phyloP scores from a whole-genome alignment of 805 yeast genomes.

The Kregervanrija delftensis region DNA sequence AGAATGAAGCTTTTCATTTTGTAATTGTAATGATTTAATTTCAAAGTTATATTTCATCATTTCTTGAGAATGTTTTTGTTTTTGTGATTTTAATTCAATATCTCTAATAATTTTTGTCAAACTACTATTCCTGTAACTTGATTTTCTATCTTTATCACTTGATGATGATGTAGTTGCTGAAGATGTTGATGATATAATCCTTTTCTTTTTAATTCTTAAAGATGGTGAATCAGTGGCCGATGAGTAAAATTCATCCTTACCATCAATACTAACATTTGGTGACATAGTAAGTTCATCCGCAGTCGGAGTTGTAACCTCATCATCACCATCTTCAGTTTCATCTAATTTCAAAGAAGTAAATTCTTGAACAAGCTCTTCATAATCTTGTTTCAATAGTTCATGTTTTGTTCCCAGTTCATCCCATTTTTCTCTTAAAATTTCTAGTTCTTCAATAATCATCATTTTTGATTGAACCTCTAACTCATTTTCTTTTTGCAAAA shows the following conservation, averaged over 20 bases:
- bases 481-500: conserved; percentile 44
- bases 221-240: too few relatives aligned
- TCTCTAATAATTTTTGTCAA: conserved; percentile 18
- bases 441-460: conserved; percentile 48
- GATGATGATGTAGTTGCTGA: not conserved
- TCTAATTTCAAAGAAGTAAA: conserved; percentile 5
- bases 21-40: conserved; percentile 44
- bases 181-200: conserved; percentile 4
- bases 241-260: not conserved
- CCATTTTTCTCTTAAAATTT: conserved; percentile 35
- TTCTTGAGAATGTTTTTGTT: conserved; percentile 34
- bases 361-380: conserved; percentile 23
- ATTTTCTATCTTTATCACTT: conserved; percentile 6
- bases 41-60: conserved; percentile 46
- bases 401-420: conserved; percentile 22
- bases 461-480: conserved; percentile 46
- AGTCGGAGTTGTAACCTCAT: not conserved
- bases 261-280: not conserved
- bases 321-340: conserved; percentile 1
- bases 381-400: conserved; percentile 22
- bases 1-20: conserved; percentile 49
- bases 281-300: not conserved
- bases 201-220: conserved; percentile 5
- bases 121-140: conserved; percentile 20
- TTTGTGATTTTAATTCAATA: conserved; percentile 19